Conservation (phyloP, 139 green algal genomes). For the Diplosphaera chodatii region DNA sequence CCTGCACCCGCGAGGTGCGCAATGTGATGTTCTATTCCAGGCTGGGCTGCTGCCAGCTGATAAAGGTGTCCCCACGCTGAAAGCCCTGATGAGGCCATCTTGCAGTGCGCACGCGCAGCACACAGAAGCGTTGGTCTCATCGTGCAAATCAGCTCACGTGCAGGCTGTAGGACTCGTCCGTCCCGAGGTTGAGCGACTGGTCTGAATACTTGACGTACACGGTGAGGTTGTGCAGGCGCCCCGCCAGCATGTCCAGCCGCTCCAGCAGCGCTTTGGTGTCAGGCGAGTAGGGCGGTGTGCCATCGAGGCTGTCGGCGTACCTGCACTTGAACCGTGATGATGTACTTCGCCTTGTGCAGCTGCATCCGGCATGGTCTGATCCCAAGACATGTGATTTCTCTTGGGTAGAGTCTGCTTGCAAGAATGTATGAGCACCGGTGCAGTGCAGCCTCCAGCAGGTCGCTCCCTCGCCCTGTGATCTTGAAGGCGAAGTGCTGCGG, state of each 20-base stretch:
- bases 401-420: no score
- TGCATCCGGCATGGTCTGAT: no score
- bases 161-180: constrained; percentile 41
- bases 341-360: background rate
- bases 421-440: constrained; percentile 14
- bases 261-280: background rate
- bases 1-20: background rate
- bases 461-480: constrained; percentile 7
- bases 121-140: background rate
- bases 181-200: constrained; percentile 36
- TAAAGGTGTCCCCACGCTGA: no score
- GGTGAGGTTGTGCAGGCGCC: constrained; percentile 1
- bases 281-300: background rate
- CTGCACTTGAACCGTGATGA: constrained; percentile 6
- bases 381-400: no score
- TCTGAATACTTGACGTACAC: constrained; percentile 33
- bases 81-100: no score
- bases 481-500: constrained; percentile 16
- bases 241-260: background rate
- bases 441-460: constrained; percentile 20
- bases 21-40: no score
- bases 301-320: constrained; percentile 1
- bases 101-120: no score
- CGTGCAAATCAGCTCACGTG: constrained; percentile 3
- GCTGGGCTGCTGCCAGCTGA: no score